Evolutionary conservation across 2,329 filamentous ascomycete species (phyloP).

Genomic region (Camptophora hylomeconis): DNA sequence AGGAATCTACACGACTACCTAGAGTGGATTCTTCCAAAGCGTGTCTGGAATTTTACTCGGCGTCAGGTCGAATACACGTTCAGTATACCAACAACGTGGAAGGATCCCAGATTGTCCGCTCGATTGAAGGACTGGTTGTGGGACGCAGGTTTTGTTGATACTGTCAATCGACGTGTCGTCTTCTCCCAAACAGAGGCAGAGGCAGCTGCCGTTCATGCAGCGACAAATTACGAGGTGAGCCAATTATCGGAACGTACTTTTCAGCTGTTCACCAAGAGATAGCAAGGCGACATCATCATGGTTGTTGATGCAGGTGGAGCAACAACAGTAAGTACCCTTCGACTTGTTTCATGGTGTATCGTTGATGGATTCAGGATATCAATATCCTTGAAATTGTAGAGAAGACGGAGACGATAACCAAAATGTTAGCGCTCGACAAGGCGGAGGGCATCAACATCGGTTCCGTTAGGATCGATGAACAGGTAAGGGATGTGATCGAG

Average conservation of each 20-base stretch:
- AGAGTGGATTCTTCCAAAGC: conserved; percentile 18
- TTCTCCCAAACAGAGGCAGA: conserved; percentile 42
- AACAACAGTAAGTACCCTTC: conserved; percentile 24
- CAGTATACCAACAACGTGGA: conserved; percentile 32
- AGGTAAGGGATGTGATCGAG: neutral
- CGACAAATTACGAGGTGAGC: conserved; percentile 2
- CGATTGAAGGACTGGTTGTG: conserved; percentile 21
- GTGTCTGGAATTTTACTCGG: conserved; percentile 18
- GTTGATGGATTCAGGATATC: no score
- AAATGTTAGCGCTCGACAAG: conserved; percentile 1
- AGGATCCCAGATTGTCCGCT: conserved; percentile 24
- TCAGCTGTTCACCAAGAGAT: no score
- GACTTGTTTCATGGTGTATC: no score
- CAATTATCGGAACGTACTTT: conserved; percentile 21
- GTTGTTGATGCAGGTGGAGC: conserved; percentile 41
- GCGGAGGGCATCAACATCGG: conserved; percentile 3
- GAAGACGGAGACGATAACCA: conserved; percentile 1
- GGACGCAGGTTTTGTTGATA: conserved; percentile 20
- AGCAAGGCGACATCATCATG: conserved; percentile 31
- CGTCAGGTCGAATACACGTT: conserved; percentile 27
- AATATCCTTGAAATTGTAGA: conserved; percentile 18
- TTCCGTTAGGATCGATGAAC: conserved; percentile 2
- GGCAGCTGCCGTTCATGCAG: conserved; percentile 38
- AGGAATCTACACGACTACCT: conserved; percentile 23
- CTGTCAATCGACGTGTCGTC: conserved; percentile 23